A percentile compares a stretch with the other conserved stretches of the same genome.
phyloP scores from a whole-genome alignment of 768 basidiomycete genomes.

The Cystofilobasidium capitatum region DNA sequence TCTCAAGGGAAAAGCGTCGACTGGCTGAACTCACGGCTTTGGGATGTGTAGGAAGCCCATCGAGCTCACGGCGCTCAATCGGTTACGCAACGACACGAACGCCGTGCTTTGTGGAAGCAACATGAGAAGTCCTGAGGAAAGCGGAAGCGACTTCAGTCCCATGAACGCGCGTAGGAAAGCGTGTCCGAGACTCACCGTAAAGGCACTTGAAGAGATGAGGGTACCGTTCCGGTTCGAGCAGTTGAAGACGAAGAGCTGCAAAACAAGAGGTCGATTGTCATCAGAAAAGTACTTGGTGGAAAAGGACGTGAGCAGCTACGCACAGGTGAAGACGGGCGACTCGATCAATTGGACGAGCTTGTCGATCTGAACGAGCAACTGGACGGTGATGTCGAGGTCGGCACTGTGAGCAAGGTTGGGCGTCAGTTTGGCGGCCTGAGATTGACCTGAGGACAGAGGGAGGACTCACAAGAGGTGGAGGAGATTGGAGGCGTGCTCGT shows the following conservation, averaged over 20 bases:
- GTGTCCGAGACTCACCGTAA: constrained; percentile 51
- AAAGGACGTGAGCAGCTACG: too few species aligned
- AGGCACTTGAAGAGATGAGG: constrained; percentile 95
- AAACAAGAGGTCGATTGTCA: constrained; percentile 30
- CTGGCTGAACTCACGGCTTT: constrained; percentile 57
- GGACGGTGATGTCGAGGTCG: constrained; percentile 91
- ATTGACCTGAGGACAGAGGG: neutral
- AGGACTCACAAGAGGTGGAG: constrained; percentile 77
- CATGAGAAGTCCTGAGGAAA: constrained; percentile 57
- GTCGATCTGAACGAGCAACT: constrained; percentile 88
- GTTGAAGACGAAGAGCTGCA: constrained; percentile 61
- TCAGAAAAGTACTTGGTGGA: neutral
- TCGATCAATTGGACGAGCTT: constrained; percentile 97
- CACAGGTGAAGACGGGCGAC: constrained; percentile 96
- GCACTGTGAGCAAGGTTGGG: constrained; percentile 50
- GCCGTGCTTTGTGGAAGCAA: constrained; percentile 92
- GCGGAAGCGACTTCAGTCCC: neutral
- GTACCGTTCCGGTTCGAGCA: constrained; percentile 92
- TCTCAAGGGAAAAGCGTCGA: too few species aligned
- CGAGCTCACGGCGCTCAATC: constrained; percentile 88
- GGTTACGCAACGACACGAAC: constrained; percentile 85
- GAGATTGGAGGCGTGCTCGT: constrained; percentile 95
- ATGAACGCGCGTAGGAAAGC: neutral
- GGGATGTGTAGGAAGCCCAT: constrained; percentile 88
- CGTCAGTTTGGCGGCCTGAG: neutral